These are phyloP conservation scores for Camillea tinctor DNA, from an alignment of 2,329 filamentous ascomycete species.

Conservation along the genomic window DNA sequence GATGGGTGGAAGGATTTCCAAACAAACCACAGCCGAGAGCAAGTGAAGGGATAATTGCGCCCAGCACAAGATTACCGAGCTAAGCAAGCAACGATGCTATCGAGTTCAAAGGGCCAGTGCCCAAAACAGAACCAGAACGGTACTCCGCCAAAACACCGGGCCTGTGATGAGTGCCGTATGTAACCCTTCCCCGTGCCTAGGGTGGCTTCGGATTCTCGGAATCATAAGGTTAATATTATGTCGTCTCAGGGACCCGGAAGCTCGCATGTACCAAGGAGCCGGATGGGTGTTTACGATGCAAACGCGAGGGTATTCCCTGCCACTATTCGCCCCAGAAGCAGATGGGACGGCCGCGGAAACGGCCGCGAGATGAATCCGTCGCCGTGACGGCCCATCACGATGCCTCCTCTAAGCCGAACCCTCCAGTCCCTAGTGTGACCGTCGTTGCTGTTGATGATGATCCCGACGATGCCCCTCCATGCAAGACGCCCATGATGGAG, in stretches of 20 bases:
- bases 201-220: neutral
- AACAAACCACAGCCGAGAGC: neutral
- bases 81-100: slow-evolving; percentile 13
- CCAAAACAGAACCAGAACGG: slow-evolving; percentile 10
- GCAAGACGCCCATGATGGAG: slow-evolving; percentile 27
- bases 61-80: neutral
- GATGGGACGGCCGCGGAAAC: slow-evolving; percentile 65
- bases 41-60: neutral
- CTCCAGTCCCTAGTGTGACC: neutral
- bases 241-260: slow-evolving; percentile 55
- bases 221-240: neutral
- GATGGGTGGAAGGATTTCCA: too few relatives aligned
- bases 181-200: slow-evolving; percentile 16
- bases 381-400: neutral
- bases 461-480: slow-evolving; percentile 7
- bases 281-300: slow-evolving; percentile 59
- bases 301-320: slow-evolving; percentile 54
- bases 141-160: slow-evolving; percentile 50
- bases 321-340: slow-evolving; percentile 64
- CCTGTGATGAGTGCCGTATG: slow-evolving; percentile 68
- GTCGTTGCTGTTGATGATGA: slow-evolving; percentile 5
- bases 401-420: neutral
- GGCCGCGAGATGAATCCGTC: slow-evolving; percentile 37
- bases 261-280: slow-evolving; percentile 64
- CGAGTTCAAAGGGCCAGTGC: slow-evolving; percentile 5